phyloP scores from a whole-genome alignment of 2,329 filamentous ascomycete genomes.

The Ophiostoma tasmaniense region DNA sequence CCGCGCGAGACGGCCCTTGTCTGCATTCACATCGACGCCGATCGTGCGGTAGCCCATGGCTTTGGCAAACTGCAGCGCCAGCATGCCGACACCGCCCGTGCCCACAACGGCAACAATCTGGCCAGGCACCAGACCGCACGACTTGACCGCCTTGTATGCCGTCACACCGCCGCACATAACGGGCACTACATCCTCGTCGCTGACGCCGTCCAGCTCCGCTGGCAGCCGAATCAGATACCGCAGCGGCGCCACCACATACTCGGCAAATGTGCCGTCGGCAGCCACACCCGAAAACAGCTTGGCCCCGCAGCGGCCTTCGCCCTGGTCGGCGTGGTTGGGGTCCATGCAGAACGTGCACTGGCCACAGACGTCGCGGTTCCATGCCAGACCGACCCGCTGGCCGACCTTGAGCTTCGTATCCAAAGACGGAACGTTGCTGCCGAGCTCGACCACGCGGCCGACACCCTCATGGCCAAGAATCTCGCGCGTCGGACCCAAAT shows the following conservation, averaged over 20 bases:
- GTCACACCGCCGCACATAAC: conserved; percentile 37
- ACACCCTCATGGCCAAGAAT: conserved; percentile 39
- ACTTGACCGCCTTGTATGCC: conserved; percentile 35
- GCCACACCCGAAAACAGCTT: conserved; percentile 28
- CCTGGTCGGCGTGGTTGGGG: conserved; percentile 22
- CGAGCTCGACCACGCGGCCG: conserved; percentile 32
- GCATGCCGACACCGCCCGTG: conserved; percentile 32
- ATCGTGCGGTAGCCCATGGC: conserved; percentile 36
- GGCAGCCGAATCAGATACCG: conserved; percentile 30
- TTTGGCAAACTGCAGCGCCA: conserved; percentile 33
- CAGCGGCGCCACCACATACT: conserved; percentile 31
- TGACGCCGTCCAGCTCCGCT: conserved; percentile 23
- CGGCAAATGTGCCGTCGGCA: conserved; percentile 33
- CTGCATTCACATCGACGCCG: conserved; percentile 31
- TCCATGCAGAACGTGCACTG: conserved; percentile 27
- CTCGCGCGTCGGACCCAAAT: conserved; percentile 29
- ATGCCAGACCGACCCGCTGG: conserved; percentile 33
- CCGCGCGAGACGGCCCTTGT: conserved; percentile 25
- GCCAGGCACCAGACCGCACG: conserved; percentile 26
- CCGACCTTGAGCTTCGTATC: conserved; percentile 25
- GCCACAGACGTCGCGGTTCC: conserved; percentile 32
- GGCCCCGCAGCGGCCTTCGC: conserved; percentile 31
- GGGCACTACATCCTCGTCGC: conserved; percentile 33
- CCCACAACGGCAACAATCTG: conserved; percentile 33
- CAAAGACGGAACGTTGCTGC: conserved; percentile 26